These are phyloP conservation scores for Eragrostis curvula DNA, from an alignment of 176 grass and related monocot genomes.

Conservation along the genomic window DNA sequence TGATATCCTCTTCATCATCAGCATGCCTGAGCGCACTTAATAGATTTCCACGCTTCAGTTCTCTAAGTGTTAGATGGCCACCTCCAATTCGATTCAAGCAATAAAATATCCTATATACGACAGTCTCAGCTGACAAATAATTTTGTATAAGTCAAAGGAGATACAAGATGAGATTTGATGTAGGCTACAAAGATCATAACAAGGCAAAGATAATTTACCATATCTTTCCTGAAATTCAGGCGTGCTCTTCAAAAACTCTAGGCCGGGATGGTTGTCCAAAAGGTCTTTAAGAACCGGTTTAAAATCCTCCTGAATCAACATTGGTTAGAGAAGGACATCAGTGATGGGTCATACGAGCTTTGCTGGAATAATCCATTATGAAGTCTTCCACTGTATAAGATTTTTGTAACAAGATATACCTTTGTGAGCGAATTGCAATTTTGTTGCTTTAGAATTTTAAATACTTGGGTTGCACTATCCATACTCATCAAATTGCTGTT, in stretches of 20 bases:
- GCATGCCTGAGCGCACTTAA: slow-evolving; percentile 79
- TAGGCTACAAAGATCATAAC: slow-evolving; percentile 23
- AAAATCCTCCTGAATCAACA: slow-evolving; percentile 80
- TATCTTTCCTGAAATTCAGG: slow-evolving; percentile 99
- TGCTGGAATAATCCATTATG: slow-evolving; percentile 23
- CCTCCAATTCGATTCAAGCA: slow-evolving; percentile 88
- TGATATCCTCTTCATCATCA: slow-evolving; percentile 98
- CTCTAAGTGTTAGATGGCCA: slow-evolving; percentile 82
- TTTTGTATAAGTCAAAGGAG: slow-evolving; percentile 48
- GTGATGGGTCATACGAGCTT: slow-evolving; percentile 14
- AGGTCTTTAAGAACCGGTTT: slow-evolving; percentile 90
- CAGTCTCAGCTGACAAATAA: slow-evolving; percentile 89
- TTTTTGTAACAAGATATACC: slow-evolving; percentile 53
- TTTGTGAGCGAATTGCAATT: slow-evolving; percentile 68
- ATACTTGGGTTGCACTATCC: slow-evolving; percentile 86
- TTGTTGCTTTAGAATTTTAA: slow-evolving; percentile 78
- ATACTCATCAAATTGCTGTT: slow-evolving; percentile 89
- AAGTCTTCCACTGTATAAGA: slow-evolving; percentile 20
- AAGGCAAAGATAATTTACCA: slow-evolving; percentile 49
- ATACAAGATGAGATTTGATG: slow-evolving; percentile 15
- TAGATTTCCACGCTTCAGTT: slow-evolving; percentile 93
- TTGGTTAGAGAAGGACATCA: slow-evolving; percentile 28
- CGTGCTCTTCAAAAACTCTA: slow-evolving; percentile 96
- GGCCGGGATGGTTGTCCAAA: slow-evolving; percentile 85
- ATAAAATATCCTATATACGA: slow-evolving; percentile 96